Evolutionary conservation across 2,329 filamentous ascomycete species (phyloP).

Genomic region (Fusarium domesticum): DNA sequence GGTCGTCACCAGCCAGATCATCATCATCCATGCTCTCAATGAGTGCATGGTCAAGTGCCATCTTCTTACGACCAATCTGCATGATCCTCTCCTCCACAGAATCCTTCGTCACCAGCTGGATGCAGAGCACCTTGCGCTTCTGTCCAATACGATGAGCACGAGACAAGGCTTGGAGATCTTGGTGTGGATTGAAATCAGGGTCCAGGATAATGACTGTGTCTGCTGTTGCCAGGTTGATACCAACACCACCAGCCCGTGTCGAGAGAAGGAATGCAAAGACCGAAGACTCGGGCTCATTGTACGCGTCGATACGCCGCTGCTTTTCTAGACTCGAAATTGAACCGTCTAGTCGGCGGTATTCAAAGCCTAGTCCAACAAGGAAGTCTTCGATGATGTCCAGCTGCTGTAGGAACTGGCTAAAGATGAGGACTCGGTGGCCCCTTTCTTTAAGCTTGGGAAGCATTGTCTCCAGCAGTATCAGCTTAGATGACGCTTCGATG

Average conservation of each 20-base stretch:
- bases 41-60: slow-evolving; percentile 90
- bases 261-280: slow-evolving; percentile 91
- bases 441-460: slow-evolving; percentile 81
- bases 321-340: slow-evolving; percentile 76
- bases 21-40: slow-evolving; percentile 88
- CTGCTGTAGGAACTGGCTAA: slow-evolving; percentile 91
- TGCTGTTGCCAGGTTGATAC: slow-evolving; percentile 94
- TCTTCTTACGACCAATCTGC: slow-evolving; percentile 92
- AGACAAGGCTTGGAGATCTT: slow-evolving; percentile 93
- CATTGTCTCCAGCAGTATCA: slow-evolving; percentile 79
- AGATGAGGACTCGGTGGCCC: slow-evolving; percentile 88
- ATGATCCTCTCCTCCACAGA: slow-evolving; percentile 95
- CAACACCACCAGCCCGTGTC: slow-evolving; percentile 91
- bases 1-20: slow-evolving; percentile 73
- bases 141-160: slow-evolving; percentile 95
- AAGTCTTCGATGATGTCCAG: slow-evolving; percentile 93
- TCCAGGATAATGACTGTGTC: slow-evolving; percentile 98
- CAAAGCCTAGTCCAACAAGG: slow-evolving; percentile 68
- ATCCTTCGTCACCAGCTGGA: slow-evolving; percentile 86
- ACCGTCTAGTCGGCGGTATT: slow-evolving; percentile 83
- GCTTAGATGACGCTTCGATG: slow-evolving; percentile 86
- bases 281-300: slow-evolving; percentile 78
- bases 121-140: slow-evolving; percentile 91
- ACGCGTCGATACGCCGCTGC: slow-evolving; percentile 90
- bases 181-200: slow-evolving; percentile 95